Base-by-base conservation (phyloP, 2,329 filamentous ascomycete species). In the Colletotrichum australisinense region DNA sequence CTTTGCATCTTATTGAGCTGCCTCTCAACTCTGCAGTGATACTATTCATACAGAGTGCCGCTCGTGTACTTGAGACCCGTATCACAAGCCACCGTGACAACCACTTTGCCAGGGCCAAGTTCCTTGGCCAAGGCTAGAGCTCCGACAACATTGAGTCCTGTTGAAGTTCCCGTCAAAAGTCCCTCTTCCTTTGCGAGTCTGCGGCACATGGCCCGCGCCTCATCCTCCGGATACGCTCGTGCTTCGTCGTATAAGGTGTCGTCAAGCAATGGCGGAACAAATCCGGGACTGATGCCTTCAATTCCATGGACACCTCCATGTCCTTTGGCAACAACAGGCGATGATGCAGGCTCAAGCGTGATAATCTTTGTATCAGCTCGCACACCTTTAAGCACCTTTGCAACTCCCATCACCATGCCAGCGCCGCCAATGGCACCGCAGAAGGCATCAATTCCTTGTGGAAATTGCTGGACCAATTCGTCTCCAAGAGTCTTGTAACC, bases 351-450 rank as follows among this genome's bases (percentile, higher is more conserved):
- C 63, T 74, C 72, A 7, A 74, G 68, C 2, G 55, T 35, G n/a
- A 74, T 52, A 0, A 74, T n/a, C 14, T 53, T 55, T 3, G 68
- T 67, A n/a, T 58, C 53, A 1, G 42, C 32, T 2, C 53, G 16
- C 5, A n/a, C 42, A 16, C 52, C 59, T 26, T 72, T 74, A 0
- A 72, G 49, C 5, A 69, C 58, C 28, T 35, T 59, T 1, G 75
- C 57, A 6, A 67, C 67, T 24, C 74, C 72, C 52, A 74, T 75
- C 19, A 38, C 42, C 72, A 76, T 75, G 12, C 74, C 74, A 12
- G 75, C 75, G 1, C 59, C 65, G 3, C 74, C 74, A 24, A 68
- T 52, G 11, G 75, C 75, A 26, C 60, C 74, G 8, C 75, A 76
- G 16, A 76, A 74, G 2, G 35, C 72, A 16, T 74, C 74, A 28